A percentile compares a stretch with the other conserved stretches of the same genome.
phyloP scores from a whole-genome alignment of 495 filamentous ascomycete genomes.

The Xylaria castorea region DNA sequence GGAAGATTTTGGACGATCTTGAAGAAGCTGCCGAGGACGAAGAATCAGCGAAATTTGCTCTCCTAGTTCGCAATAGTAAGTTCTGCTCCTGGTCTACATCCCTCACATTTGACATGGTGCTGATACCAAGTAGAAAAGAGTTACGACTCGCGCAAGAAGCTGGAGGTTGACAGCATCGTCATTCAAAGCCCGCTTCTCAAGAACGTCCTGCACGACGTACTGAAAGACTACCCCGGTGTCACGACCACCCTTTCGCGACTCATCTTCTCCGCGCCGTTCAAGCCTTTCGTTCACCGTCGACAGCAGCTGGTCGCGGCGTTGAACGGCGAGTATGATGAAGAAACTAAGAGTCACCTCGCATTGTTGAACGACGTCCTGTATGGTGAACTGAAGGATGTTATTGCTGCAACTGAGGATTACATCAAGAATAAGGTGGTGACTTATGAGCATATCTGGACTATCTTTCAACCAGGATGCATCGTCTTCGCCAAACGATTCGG shows the following conservation, averaged over 20 bases:
- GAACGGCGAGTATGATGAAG: constrained; percentile 53
- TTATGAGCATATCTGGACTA: constrained; percentile 56
- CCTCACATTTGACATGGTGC: not conserved
- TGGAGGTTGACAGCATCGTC: constrained; percentile 66
- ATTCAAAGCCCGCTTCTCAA: constrained; percentile 69
- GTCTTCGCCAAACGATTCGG: constrained; percentile 36
- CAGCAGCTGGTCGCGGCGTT: constrained; percentile 52
- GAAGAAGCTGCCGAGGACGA: constrained; percentile 11
- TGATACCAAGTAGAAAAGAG: constrained; percentile 46
- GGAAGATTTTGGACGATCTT: not conserved
- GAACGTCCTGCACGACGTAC: constrained; percentile 57
- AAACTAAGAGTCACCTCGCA: constrained; percentile 60
- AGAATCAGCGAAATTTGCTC: not conserved
- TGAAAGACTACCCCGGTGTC: constrained; percentile 68
- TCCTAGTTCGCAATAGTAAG: constrained; percentile 10
- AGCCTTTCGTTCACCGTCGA: constrained; percentile 73
- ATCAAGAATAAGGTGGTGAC: constrained; percentile 63
- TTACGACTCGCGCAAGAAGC: constrained; percentile 62
- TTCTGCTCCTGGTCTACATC: not conserved
- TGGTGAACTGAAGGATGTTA: constrained; percentile 63
- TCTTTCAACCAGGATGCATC: constrained; percentile 47
- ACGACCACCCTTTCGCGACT: constrained; percentile 63
- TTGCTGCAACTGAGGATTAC: constrained; percentile 62
- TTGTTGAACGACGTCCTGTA: constrained; percentile 62
- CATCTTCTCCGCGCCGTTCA: constrained; percentile 65